These are phyloP conservation scores for Calocybe indica DNA, from an alignment of 768 basidiomycete species.

Conservation along the genomic window DNA sequence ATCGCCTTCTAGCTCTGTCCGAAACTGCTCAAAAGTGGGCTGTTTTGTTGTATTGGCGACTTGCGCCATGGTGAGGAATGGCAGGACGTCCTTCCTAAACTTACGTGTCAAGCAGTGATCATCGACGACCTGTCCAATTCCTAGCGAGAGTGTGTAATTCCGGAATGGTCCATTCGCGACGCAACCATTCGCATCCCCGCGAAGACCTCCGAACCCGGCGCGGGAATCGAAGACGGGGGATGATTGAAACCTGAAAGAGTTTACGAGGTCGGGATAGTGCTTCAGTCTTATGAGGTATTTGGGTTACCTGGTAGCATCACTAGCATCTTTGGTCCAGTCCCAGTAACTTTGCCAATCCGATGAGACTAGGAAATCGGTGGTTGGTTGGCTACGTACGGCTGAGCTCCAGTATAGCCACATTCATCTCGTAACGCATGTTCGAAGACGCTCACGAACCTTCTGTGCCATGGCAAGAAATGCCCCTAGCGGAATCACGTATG, in stretches of 20 bases:
- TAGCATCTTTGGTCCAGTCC: constrained; percentile 33
- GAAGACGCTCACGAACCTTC: constrained; percentile 17
- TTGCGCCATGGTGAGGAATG: constrained; percentile 12
- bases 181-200: constrained; percentile 22
- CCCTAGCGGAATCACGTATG: constrained; percentile 11
- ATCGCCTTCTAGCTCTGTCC: constrained; percentile 28
- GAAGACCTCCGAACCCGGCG: constrained; percentile 29
- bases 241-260: constrained; percentile 17
- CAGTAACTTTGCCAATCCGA: constrained; percentile 24
- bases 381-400: constrained; percentile 12
- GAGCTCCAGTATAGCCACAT: constrained; percentile 18
- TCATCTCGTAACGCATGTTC: constrained; percentile 17
- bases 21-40: constrained; percentile 26
- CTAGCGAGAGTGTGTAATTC: constrained; percentile 23
- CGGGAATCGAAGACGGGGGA: constrained; percentile 29
- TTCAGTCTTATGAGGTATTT: background rate
- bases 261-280: background rate
- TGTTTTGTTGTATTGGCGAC: constrained; percentile 17
- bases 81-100: constrained; percentile 15
- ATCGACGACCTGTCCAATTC: constrained; percentile 26
- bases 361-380: too few relatives aligned
- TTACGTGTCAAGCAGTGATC: constrained; percentile 28
- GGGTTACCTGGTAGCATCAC: background rate
- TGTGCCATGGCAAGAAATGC: constrained; percentile 27
- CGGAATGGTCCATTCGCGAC: constrained; percentile 29